Evolutionary conservation across 192 early-diverging fungal species (phyloP).

Genomic region (Linnemannia schmuckeri): DNA sequence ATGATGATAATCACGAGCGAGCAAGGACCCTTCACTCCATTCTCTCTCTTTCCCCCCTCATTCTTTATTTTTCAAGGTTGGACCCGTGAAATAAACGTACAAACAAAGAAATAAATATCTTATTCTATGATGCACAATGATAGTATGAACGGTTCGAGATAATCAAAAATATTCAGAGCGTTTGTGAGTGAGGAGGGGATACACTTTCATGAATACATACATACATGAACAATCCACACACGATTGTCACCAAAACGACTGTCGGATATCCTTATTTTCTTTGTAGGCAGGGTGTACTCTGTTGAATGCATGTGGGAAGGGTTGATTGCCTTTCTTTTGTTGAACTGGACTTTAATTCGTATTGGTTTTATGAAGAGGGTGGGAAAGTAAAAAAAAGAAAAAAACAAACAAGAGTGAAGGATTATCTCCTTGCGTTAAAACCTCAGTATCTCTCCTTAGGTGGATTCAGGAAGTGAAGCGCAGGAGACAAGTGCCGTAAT

Average conservation of each 20-base stretch:
- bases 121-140: background rate
- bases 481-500: no score
- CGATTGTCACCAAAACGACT: background rate
- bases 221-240: background rate
- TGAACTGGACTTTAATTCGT: conserved; percentile 1
- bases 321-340: background rate
- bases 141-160: background rate
- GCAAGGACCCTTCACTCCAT: background rate
- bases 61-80: background rate
- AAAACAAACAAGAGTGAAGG: background rate
- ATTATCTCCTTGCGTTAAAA: background rate
- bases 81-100: conserved; percentile 12
- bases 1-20: background rate
- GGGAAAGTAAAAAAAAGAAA: conserved; percentile 6
- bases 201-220: background rate
- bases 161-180: conserved; percentile 8
- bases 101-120: background rate
- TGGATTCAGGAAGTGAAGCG: no score
- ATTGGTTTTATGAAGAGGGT: background rate
- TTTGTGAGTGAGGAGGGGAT: background rate
- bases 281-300: background rate
- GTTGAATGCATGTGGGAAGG: background rate
- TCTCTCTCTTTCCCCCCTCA: background rate
- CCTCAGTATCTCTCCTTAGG: background rate
- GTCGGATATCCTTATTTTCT: conserved; percentile 4